Base-by-base conservation (phyloP, 2,329 filamentous ascomycete species). In the Talaromyces amestolkiae region DNA sequence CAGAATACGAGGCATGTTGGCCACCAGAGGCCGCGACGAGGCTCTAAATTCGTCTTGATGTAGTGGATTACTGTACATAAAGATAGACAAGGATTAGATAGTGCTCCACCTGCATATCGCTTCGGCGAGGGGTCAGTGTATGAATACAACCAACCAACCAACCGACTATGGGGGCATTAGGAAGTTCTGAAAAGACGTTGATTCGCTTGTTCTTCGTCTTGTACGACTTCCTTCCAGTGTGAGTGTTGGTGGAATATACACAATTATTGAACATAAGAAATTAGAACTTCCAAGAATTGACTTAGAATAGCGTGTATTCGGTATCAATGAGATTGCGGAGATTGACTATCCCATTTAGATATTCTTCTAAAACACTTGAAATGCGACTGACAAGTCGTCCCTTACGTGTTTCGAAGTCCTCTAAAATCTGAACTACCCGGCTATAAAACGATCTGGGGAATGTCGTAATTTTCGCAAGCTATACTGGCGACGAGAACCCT, bases 31-130 rank as follows among this genome's bases (percentile, higher is more conserved):
- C 68, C 61, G 39, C 67, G 69, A 68, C 66, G 67, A 69, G 69
- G 68, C 69, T 67, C 68, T 43, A 71, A 71, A 67, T 69, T 71
- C 65, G 63, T 68, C 66, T 63, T 61, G 61, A 71, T 68, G 68
- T 68, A 68, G 66, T 68, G 66, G 69, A 64, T 66, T 63, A 71
- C 37, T 64, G 66, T 69, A 69, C 56, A 65, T 70, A 70, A 66
- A 68, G 22, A 64, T 65, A 70, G 15, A 69, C 33, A 45, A 59
- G 64, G 64, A 64, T 65, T 67, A 68, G 69, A 68, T 69, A 68
- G 68, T 62, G 53, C 56, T 65, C 65, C 63, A n/a, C 68, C 67
- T 69, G 66, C 69, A 70, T 59, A 59, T 47, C 58, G 41, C 58
- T 68, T 61, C 19, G 64, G 69, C 67, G 68, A 71, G 67, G 68